phyloP scores from a whole-genome alignment of 495 filamentous ascomycete genomes.

The Lophium mytilinum region DNA sequence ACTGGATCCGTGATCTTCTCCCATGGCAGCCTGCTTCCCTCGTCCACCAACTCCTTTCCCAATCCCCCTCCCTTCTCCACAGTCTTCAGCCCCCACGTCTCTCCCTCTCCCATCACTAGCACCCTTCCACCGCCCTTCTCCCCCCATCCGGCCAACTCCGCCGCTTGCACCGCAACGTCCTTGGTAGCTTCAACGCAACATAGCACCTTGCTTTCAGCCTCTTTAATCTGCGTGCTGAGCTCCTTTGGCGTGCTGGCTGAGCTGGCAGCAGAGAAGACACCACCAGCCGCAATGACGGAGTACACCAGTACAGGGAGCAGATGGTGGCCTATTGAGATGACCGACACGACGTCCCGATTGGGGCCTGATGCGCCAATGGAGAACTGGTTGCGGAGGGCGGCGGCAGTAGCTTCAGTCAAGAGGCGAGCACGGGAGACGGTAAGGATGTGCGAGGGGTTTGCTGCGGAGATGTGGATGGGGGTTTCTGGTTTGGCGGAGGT shows the following conservation, averaged over 20 bases:
- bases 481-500: conserved; percentile 26
- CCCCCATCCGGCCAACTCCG: conserved; percentile 20
- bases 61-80: conserved; percentile 2
- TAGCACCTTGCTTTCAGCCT: conserved; percentile 22
- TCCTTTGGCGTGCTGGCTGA: conserved; percentile 36
- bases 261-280: conserved; percentile 42
- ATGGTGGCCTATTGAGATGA: conserved; percentile 42
- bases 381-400: conserved; percentile 40
- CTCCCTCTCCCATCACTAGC: conserved; percentile 15
- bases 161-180: conserved; percentile 21
- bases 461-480: conserved; percentile 37
- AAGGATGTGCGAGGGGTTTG: conserved; percentile 37
- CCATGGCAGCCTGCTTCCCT: conserved; percentile 30
- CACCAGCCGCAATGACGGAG: conserved; percentile 41
- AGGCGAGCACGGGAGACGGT: conserved; percentile 39
- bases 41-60: conserved; percentile 11
- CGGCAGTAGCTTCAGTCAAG: conserved; percentile 38
- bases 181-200: conserved; percentile 12
- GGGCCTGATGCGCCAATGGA: conserved; percentile 39
- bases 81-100: conserved; percentile 10
- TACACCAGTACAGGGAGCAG: conserved; percentile 42
- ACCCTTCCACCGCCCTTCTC: conserved; percentile 15
- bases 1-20: conserved; percentile 35
- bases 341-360: conserved; percentile 41
- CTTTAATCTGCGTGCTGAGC: conserved; percentile 34